A percentile compares a stretch with the other conserved stretches of the same genome.
Evolutionary conservation across 208 protist genomes (phyloP).

Genomic region (Leptomonas seymouri): DNA sequence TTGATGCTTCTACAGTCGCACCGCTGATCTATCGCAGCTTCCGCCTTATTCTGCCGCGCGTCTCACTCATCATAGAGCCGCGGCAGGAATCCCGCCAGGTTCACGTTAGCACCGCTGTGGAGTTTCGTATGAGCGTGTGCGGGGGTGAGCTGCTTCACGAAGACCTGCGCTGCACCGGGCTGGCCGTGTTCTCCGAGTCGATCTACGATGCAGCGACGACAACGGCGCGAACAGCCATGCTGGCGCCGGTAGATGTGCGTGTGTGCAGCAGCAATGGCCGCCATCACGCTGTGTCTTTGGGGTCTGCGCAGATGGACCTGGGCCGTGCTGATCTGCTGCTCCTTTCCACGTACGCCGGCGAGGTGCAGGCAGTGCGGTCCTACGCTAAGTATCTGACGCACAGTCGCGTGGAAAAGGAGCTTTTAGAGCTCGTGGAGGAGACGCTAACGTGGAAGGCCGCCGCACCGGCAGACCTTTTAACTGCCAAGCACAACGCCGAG

Average conservation of each 20-base stretch:
- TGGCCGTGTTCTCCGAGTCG: conserved; percentile 33
- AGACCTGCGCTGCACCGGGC: conserved; percentile 28
- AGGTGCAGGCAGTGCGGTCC: conserved; percentile 25
- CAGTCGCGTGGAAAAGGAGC: conserved; percentile 36
- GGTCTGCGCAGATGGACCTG: conserved; percentile 41
- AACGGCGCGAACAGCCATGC: conserved; percentile 46
- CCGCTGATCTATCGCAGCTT: conserved; percentile 23
- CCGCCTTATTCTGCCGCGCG: conserved; percentile 24
- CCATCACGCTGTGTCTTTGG: conserved; percentile 46
- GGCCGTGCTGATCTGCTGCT: conserved; percentile 42
- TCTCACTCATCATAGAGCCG: conserved; percentile 31
- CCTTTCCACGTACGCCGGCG: conserved; percentile 33
- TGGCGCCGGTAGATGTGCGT: conserved; percentile 38
- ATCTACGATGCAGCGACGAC: conserved; percentile 34
- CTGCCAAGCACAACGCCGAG: neutral
- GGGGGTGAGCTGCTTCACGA: conserved; percentile 20
- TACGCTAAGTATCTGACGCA: conserved; percentile 35
- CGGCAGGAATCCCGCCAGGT: conserved; percentile 24
- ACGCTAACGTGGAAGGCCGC: conserved; percentile 39
- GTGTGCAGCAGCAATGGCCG: conserved; percentile 37
- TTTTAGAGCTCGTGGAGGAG: conserved; percentile 35
- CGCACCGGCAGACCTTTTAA: conserved; percentile 9
- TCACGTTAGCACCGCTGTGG: conserved; percentile 21
- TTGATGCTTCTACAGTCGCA: neutral
- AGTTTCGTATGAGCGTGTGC: conserved; percentile 19